Evolutionary conservation across 805 yeast genomes (phyloP).

Genomic region (Myxozyma neotropica): DNA sequence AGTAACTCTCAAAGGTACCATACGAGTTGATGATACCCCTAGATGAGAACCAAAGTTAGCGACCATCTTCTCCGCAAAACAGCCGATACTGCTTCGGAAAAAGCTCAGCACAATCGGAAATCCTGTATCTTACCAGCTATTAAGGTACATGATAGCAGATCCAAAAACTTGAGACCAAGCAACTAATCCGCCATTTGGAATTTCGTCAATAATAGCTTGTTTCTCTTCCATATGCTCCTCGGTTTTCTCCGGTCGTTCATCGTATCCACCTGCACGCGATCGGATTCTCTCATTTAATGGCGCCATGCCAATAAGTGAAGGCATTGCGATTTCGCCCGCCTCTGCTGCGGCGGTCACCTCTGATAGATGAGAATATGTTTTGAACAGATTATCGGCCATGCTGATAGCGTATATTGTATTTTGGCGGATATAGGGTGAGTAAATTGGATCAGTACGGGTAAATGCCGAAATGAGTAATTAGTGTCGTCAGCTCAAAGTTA

Average conservation of each 20-base stretch:
- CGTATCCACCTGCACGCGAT: neutral
- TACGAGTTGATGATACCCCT: constrained; percentile 49
- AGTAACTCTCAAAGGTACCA: constrained; percentile 40
- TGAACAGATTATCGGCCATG: neutral
- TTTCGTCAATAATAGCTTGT: neutral
- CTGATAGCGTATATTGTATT: no score
- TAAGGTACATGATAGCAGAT: constrained; percentile 14
- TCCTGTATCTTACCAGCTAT: constrained; percentile 14
- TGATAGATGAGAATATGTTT: constrained; percentile 2
- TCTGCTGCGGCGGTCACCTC: constrained; percentile 8
- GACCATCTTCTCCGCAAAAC: no score
- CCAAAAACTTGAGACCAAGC: constrained; percentile 30
- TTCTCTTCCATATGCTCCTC: neutral
- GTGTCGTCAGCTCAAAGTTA: no score
- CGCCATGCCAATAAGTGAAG: constrained; percentile 4
- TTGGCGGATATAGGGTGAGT: no score
- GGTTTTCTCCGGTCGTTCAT: neutral
- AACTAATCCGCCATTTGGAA: constrained; percentile 24
- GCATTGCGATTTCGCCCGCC: constrained; percentile 10
- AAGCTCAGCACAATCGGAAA: no score
- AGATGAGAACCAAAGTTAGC: neutral
- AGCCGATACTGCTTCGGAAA: no score
- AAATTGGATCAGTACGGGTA: neutral
- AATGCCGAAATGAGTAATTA: neutral
- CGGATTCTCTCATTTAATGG: neutral